Base-by-base conservation (phyloP, 495 filamentous ascomycete genomes). In the Penicillium argentinense region DNA sequence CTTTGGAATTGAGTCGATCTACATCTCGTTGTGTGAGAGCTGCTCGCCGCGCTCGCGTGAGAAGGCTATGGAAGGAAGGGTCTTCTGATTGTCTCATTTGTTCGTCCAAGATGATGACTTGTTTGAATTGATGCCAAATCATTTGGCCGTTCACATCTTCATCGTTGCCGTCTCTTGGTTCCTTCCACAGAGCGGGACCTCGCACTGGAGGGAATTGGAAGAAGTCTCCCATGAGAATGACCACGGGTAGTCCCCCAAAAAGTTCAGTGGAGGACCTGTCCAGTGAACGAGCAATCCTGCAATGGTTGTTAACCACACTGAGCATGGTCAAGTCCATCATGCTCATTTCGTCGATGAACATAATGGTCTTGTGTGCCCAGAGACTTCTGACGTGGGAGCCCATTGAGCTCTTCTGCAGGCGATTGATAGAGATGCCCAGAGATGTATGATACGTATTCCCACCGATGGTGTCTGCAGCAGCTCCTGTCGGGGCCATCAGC, bases 41-140 rank as follows among this genome's bases (percentile, higher is more conserved):
- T 5, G 5, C 25, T 5, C 5, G 11, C 11, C 29, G n/a, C 12
- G 29, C 29, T 2, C 11, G 29, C 9, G 22, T 3, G 18, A 50
- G 47, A 14, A 50, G 24, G n/a, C 24, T 19, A 13, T 29, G 39
- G 34, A 19, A 44, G 25, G 39, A 19, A 9, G 26, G 16, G 17
- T 44, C 47, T 14, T 36, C 33, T 9, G 39, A 14, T 25, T 50
- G 47, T 13, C 45, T 2, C 45, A 47, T 47, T 21, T 47, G 23
- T 26, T 47, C 32, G 18, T 47, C 45, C 9, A 50, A 8, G 29
- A 50, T 47, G 22, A 32, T 14, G n/a, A 5, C 11, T 14, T 14
- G 29, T 6, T 32, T 32, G 2, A 32, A n/a, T n/a, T 32, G 29
- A 32, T 2, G n/a, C 3, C 3, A 6, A 2, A 32, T 32, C 29